Evolutionary conservation across 345 rosid genomes (phyloP).

Genomic region (Salix koriyanagi): DNA sequence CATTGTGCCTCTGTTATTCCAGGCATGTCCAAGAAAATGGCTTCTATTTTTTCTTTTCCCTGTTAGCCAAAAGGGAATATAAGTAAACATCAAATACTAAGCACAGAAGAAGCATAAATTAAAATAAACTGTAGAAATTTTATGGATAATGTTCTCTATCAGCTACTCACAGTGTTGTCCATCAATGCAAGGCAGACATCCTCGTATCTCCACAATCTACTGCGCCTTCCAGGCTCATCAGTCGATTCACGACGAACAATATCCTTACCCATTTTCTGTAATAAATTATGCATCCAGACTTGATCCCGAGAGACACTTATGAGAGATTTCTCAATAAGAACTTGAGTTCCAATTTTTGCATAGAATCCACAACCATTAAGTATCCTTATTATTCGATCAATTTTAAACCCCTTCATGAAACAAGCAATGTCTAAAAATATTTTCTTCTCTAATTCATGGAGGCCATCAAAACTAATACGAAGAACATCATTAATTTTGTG

Average conservation of each 20-base stretch:
- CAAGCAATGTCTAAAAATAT: constrained; percentile 11
- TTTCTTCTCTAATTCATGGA: background rate
- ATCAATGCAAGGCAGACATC: background rate
- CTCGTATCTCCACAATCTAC: background rate
- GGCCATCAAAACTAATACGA: constrained; percentile 5
- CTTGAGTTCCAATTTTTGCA: background rate
- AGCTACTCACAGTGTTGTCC: no score
- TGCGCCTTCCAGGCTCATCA: constrained; percentile 6
- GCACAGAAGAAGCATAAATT: no score
- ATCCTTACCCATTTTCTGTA: background rate
- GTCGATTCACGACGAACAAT: constrained; percentile 2
- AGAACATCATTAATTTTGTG: background rate
- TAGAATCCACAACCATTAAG: background rate
- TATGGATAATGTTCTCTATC: no score
- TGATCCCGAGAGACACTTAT: background rate
- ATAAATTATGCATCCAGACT: constrained; percentile 2
- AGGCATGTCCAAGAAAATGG: no score
- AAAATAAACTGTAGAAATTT: no score
- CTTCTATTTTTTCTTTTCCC: no score
- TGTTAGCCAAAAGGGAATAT: no score
- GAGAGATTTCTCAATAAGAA: constrained; percentile 4
- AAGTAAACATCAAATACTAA: no score
- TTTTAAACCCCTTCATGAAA: constrained; percentile 4
- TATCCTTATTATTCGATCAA: background rate
- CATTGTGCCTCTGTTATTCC: no score